Percentiles rank a stretch among this genome's conserved stretches.
Evolutionary conservation across 2,329 filamentous ascomycete species (phyloP).

Genomic region (Colletotrichum euphorbiae): DNA sequence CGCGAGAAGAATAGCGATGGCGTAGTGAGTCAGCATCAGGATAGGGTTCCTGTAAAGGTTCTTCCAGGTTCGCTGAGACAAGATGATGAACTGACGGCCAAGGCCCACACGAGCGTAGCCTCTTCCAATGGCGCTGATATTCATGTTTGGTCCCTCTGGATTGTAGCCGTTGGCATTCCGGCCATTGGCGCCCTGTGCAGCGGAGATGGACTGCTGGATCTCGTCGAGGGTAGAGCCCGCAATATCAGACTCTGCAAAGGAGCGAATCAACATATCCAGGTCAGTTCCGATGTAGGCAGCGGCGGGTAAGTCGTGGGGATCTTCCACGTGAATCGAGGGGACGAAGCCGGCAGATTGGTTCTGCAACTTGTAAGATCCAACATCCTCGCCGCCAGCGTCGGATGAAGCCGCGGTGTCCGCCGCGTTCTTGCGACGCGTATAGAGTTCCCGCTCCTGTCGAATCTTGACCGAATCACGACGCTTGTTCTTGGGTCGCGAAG

Average conservation of each 20-base stretch:
- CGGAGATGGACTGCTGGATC: constrained; percentile 75
- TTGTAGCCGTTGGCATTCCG: constrained; percentile 66
- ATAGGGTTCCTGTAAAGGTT: constrained; percentile 98
- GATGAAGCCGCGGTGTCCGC: constrained; percentile 73
- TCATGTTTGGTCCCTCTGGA: constrained; percentile 59
- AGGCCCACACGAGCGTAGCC: constrained; percentile 87
- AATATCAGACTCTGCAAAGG: constrained; percentile 83
- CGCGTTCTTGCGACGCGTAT: constrained; percentile 80
- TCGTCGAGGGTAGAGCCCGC: constrained; percentile 80
- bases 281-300: constrained; percentile 75
- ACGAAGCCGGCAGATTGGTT: constrained; percentile 56
- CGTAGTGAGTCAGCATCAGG: constrained; percentile 98
- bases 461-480: constrained; percentile 84
- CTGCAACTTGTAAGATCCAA: constrained; percentile 64
- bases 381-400: constrained; percentile 64
- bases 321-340: constrained; percentile 74
- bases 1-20: constrained; percentile 92
- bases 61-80: constrained; percentile 93
- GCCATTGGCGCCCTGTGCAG: constrained; percentile 76
- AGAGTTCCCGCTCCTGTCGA: constrained; percentile 91
- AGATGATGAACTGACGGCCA: constrained; percentile 84
- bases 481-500: constrained; percentile 74
- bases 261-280: constrained; percentile 82
- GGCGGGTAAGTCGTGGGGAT: constrained; percentile 72
- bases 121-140: constrained; percentile 73